phyloP scores from a whole-genome alignment of 2,329 filamentous ascomycete genomes.

The Colletotrichum ledebouriae region DNA sequence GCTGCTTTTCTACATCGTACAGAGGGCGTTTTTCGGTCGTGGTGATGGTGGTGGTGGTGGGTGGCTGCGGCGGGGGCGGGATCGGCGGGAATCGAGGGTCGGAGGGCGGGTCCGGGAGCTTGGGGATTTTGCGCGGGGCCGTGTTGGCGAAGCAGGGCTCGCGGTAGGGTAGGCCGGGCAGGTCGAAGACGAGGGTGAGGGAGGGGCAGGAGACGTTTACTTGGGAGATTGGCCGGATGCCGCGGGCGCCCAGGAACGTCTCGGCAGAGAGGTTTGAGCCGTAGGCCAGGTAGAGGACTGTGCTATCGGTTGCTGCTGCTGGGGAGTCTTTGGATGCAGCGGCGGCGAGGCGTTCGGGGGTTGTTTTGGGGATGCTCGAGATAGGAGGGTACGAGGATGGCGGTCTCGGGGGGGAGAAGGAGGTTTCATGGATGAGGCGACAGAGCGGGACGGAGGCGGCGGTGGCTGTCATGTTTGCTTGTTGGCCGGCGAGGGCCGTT shows the following conservation, averaged over 20 bases:
- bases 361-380: conserved; percentile 53
- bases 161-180: conserved; percentile 85
- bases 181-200: conserved; percentile 84
- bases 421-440: neutral
- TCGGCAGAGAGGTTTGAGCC: conserved; percentile 88
- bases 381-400: conserved; percentile 47
- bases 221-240: conserved; percentile 84
- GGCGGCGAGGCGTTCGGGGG: conserved; percentile 54
- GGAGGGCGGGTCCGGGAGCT: conserved; percentile 52
- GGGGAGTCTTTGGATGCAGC: conserved; percentile 45
- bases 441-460: neutral
- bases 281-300: conserved; percentile 87
- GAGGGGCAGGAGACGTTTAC: conserved; percentile 86
- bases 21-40: neutral
- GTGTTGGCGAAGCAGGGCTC: conserved; percentile 96
- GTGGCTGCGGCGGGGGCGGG: conserved; percentile 43
- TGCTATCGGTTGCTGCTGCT: conserved; percentile 50
- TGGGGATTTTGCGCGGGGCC: conserved; percentile 68
- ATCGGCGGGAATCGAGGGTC: conserved; percentile 48
- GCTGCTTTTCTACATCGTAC: too few species aligned
- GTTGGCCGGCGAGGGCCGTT: neutral
- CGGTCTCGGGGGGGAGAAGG: neutral
- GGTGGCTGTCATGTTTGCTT: neutral
- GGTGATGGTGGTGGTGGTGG: conserved; percentile 16
- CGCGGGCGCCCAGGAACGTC: conserved; percentile 83